These are phyloP conservation scores for Rhinocladiella mackenziei DNA, from an alignment of 2,329 filamentous ascomycete genomes.

Conservation along the genomic window DNA sequence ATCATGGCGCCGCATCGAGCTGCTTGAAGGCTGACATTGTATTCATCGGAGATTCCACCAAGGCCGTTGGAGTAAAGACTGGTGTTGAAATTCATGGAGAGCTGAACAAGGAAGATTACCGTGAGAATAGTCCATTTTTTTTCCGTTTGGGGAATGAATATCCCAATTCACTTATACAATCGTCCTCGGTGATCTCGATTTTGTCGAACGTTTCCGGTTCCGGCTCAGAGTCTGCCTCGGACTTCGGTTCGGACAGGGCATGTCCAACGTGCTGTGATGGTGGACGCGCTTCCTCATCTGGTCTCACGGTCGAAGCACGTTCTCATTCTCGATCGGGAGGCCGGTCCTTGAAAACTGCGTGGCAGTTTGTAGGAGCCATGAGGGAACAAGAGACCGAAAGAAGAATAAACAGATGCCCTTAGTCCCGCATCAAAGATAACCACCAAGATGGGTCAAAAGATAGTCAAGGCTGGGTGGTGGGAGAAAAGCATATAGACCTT, in stretches of 20 bases:
- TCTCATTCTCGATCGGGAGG: constrained; percentile 20
- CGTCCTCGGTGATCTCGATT: constrained; percentile 49
- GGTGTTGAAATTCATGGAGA: constrained; percentile 77
- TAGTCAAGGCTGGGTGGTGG: too few species aligned
- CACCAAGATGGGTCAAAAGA: too few species aligned
- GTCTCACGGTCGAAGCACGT: constrained; percentile 18
- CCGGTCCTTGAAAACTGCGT: constrained; percentile 1
- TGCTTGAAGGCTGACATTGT: constrained; percentile 62
- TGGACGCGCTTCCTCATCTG: constrained; percentile 9
- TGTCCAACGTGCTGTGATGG: constrained; percentile 14
- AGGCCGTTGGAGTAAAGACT: constrained; percentile 69
- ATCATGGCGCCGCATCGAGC: constrained; percentile 71
- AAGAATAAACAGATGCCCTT: too few species aligned
- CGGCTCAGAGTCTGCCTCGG: constrained; percentile 6
- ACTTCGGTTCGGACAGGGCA: constrained; percentile 4
- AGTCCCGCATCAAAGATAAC: too few species aligned
- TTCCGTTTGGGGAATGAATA: constrained; percentile 55
- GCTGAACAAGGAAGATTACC: constrained; percentile 70
- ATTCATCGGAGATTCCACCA: constrained; percentile 62
- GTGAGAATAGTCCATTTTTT: constrained; percentile 70
- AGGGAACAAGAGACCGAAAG: too few species aligned
- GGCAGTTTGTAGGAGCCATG: constrained; percentile 4
- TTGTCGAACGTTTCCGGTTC: constrained; percentile 26
- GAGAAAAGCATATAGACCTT: too few species aligned
- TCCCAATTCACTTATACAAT: constrained; percentile 64